A percentile compares a stretch with the other conserved stretches of the same genome.
These are phyloP conservation scores for Aphanomyces invadans DNA, from an alignment of 352 stramenopile genomes.

Conservation along the genomic window DNA sequence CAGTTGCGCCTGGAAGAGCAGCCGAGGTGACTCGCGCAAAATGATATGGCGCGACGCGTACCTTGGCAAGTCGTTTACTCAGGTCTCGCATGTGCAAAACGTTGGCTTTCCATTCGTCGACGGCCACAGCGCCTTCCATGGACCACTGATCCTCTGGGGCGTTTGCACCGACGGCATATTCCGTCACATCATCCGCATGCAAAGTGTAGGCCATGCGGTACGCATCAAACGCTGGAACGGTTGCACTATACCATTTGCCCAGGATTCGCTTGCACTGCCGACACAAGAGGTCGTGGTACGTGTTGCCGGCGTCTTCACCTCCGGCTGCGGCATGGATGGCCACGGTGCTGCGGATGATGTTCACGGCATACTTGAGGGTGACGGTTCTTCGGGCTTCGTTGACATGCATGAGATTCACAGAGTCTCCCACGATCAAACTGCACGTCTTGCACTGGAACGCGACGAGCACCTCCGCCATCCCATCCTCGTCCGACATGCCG, in stretches of 20 bases:
- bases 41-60: slow-evolving; percentile 30
- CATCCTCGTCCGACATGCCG: slow-evolving; percentile 31
- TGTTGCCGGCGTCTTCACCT: slow-evolving; percentile 48
- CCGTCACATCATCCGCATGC: slow-evolving; percentile 58
- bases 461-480: slow-evolving; percentile 50
- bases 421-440: slow-evolving; percentile 75
- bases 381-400: slow-evolving; percentile 63
- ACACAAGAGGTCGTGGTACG: slow-evolving; percentile 70
- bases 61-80: slow-evolving; percentile 31
- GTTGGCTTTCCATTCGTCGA: slow-evolving; percentile 18
- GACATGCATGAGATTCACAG: slow-evolving; percentile 71
- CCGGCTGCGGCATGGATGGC: slow-evolving; percentile 41
- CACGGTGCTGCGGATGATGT: slow-evolving; percentile 39
- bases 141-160: not conserved
- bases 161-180: slow-evolving; percentile 54
- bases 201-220: slow-evolving; percentile 70
- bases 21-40: slow-evolving; percentile 38
- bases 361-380: slow-evolving; percentile 64
- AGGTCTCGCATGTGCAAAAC: not conserved
- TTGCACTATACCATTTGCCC: slow-evolving; percentile 69
- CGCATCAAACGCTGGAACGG: slow-evolving; percentile 44
- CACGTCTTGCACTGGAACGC: slow-evolving; percentile 82
- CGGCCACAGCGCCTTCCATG: slow-evolving; percentile 33
- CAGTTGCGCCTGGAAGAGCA: slow-evolving; percentile 68
- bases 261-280: slow-evolving; percentile 74